Base-by-base conservation (phyloP, 768 basidiomycete species). In the Suillus cothurnatus region DNA sequence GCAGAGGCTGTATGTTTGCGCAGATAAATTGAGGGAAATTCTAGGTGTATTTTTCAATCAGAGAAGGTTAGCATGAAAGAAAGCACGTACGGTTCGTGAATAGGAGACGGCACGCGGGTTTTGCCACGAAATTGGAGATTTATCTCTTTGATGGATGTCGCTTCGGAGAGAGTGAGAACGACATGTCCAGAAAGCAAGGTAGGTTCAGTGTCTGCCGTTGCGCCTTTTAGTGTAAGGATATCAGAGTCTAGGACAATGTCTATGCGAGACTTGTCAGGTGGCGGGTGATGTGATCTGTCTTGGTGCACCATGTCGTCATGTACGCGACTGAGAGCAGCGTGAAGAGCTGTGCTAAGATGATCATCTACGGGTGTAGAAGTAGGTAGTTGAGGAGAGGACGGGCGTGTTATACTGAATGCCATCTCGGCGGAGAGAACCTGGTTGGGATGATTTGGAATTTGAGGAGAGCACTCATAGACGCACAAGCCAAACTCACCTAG, bases 111-210 rank as follows among this genome's bases (percentile, higher is more conserved):
- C 0, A 95, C 78, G 65, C 85, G 86, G 5, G 89, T 91, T 77
- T 94, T 95, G 26, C 95, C 95, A 67, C 86, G 81, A 73, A 97
- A 92, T 66, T 90, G 87, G 63, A 98, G 87, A 4, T 86, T 93
- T 64, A 94, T 88, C 76, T 94, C 90, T 73, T 89, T 92, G 77
- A 93, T 86, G 62, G 93, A 87, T 0, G 92, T 95, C 23, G 91
- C 81, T 78, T 98, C 94, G 2, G 84, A 81, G 50, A 99, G 85
- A 75, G 89, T 84, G 68, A 99, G 82, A 11, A 88, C 84, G 70
- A 99, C 86, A 72, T 89, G 84, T 6, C 97, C 97, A 52, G 88
- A 88, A 68, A 98, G 88, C 19, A 87, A 79, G 9, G 88, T 87
- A 9, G 95, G 90, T 71, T 95, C 92, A 67, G 94, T 88, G 68